These are phyloP conservation scores for Chrysanthemum seticuspe DNA, from an alignment of 129 eudicot species.

Conservation along the genomic window DNA sequence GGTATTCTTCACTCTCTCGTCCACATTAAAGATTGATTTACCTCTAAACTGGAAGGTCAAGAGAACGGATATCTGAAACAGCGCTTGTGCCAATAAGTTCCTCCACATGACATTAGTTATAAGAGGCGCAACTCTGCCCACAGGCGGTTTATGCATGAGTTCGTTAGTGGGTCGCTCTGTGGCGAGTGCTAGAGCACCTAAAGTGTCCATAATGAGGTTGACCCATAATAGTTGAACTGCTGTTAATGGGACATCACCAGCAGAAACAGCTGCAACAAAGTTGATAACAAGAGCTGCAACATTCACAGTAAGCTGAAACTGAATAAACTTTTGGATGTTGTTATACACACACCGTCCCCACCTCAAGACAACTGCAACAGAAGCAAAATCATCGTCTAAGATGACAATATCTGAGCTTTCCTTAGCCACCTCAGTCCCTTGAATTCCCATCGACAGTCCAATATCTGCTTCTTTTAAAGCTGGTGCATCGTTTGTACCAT, in stretches of 20 bases:
- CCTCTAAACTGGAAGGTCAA: conserved; percentile 68
- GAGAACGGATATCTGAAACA: conserved; percentile 63
- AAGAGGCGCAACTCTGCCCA: conserved; percentile 71
- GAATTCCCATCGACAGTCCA: conserved; percentile 94
- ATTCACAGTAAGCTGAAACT: conserved; percentile 79
- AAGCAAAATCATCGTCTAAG: conserved; percentile 70
- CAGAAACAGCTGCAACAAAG: conserved; percentile 75
- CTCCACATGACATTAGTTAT: conserved; percentile 93
- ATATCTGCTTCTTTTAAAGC: conserved; percentile 89
- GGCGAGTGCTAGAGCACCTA: conserved; percentile 87
- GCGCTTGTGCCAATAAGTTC: conserved; percentile 66
- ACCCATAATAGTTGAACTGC: conserved; percentile 85
- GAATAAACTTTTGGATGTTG: conserved; percentile 86
- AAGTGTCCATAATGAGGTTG: conserved; percentile 77
- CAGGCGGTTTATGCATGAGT: conserved; percentile 74
- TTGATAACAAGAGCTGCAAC: conserved; percentile 92
- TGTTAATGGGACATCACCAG: conserved; percentile 79
- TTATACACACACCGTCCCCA: conserved; percentile 87
- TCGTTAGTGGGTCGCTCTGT: conserved; percentile 73
- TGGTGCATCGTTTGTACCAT: conserved; percentile 87
- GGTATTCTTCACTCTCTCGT: conserved; percentile 57
- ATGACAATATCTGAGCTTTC: conserved; percentile 91
- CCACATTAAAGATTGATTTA: conserved; percentile 49
- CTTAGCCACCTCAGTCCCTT: conserved; percentile 86
- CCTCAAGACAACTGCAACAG: conserved; percentile 63